Evolutionary conservation across 2,329 filamentous ascomycete species (phyloP).

Genomic region (Pseudomassariella vexata): DNA sequence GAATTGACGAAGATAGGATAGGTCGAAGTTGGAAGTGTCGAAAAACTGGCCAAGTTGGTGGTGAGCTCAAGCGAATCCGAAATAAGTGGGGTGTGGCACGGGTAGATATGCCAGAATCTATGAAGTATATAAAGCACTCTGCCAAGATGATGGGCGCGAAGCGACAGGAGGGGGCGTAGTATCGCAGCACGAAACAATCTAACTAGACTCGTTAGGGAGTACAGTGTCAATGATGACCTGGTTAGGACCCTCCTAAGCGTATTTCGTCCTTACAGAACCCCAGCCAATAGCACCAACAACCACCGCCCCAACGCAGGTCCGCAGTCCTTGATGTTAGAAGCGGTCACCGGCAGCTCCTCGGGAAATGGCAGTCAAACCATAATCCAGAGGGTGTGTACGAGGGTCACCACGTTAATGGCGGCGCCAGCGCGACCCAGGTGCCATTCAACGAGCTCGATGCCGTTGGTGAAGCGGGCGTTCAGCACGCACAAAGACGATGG

Average conservation of each 20-base stretch:
- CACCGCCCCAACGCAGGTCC: constrained; percentile 4
- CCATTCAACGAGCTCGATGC: constrained; percentile 1
- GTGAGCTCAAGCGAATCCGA: no score
- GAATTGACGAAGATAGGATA: no score
- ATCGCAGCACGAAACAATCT: no score
- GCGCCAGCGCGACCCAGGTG: constrained; percentile 2
- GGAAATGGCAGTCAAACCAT: constrained; percentile 6
- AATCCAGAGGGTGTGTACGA: constrained; percentile 3
- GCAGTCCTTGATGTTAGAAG: constrained; percentile 5
- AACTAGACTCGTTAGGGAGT: neutral
- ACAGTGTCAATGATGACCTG: neutral
- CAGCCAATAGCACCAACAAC: constrained; percentile 1
- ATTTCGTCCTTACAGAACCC: constrained; percentile 2
- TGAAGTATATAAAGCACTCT: no score
- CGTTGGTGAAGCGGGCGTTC: constrained; percentile 9
- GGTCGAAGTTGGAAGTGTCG: no score
- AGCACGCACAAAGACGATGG: constrained; percentile 2
- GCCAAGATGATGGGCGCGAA: no score
- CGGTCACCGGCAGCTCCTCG: constrained; percentile 4
- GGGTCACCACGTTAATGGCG: constrained; percentile 1
- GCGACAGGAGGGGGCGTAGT: no score
- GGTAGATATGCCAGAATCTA: no score
- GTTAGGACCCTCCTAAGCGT: constrained; percentile 1
- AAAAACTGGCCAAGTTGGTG: no score
- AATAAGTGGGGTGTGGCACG: no score